A percentile compares a stretch with the other conserved stretches of the same genome.
Conservation (phyloP, 1,284 basidiomycete genomes). For the Cutaneotrichosporon daszewskae region DNA sequence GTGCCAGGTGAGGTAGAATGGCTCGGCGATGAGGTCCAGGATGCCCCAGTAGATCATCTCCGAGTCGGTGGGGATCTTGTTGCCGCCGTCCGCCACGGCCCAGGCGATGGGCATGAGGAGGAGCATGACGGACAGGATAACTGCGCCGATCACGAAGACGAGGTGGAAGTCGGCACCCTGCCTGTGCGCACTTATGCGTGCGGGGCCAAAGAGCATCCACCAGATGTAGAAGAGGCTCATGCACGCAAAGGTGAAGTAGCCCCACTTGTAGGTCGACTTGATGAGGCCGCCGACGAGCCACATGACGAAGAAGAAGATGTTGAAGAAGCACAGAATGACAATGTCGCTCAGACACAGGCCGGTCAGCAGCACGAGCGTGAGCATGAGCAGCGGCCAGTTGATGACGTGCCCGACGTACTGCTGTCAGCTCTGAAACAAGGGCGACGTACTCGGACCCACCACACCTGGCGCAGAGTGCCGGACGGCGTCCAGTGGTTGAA, state of each 20-base stretch:
- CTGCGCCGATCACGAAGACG: slow-evolving; percentile 35
- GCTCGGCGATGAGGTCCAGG: slow-evolving; percentile 57
- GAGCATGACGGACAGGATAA: slow-evolving; percentile 51
- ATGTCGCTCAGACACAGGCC: slow-evolving; percentile 55
- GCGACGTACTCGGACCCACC: slow-evolving; percentile 52
- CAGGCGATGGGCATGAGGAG: slow-evolving; percentile 53
- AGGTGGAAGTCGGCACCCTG: slow-evolving; percentile 42
- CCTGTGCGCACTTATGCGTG: slow-evolving; percentile 25
- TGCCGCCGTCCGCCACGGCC: slow-evolving; percentile 48
- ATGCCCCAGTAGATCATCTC: slow-evolving; percentile 57
- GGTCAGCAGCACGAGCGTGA: slow-evolving; percentile 54
- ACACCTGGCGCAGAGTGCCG: slow-evolving; percentile 53
- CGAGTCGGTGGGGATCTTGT: slow-evolving; percentile 40
- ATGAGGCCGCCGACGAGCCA: slow-evolving; percentile 56
- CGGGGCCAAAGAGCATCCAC: slow-evolving; percentile 47
- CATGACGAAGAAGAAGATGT: slow-evolving; percentile 52
- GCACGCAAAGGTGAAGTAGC: slow-evolving; percentile 52
- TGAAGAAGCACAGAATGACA: slow-evolving; percentile 54
- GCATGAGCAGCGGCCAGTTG: slow-evolving; percentile 56
- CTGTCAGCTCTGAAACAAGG: slow-evolving; percentile 1
- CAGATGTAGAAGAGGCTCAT: slow-evolving; percentile 53
- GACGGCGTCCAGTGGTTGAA: slow-evolving; percentile 44
- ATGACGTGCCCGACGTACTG: slow-evolving; percentile 56
- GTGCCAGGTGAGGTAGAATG: slow-evolving; percentile 29
- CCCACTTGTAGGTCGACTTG: slow-evolving; percentile 53